phyloP scores from a whole-genome alignment of 768 basidiomycete species.

The Kwoniella europaea region DNA sequence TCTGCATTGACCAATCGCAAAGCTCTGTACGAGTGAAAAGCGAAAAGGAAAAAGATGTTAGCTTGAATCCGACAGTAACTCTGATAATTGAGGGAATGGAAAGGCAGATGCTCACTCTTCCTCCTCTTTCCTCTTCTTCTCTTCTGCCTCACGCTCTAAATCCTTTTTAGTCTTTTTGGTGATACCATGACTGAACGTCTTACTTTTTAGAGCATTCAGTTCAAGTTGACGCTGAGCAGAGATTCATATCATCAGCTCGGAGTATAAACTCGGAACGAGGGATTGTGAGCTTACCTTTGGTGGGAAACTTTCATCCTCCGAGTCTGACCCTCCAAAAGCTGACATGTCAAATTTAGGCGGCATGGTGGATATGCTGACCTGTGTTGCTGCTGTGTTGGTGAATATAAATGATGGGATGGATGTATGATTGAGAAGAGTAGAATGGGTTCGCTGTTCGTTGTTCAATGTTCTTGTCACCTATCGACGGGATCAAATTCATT shows the following conservation, averaged over 20 bases:
- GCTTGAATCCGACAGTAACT: neutral
- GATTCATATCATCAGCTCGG: neutral
- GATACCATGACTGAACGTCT: conserved; percentile 80
- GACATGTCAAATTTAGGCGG: conserved; percentile 55
- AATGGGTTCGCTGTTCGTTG: too few relatives aligned
- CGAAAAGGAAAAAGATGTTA: neutral
- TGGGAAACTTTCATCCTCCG: conserved; percentile 48
- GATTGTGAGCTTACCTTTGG: conserved; percentile 38
- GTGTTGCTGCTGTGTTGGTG: neutral
- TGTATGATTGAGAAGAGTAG: too few relatives aligned
- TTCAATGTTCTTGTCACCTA: neutral
- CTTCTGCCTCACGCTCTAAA: conserved; percentile 89
- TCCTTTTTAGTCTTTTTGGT: conserved; percentile 87
- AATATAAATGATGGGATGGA: too few relatives aligned
- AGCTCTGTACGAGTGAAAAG: conserved; percentile 28
- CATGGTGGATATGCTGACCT: conserved; percentile 30
- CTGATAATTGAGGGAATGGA: neutral
- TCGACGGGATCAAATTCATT: neutral
- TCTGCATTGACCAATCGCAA: conserved; percentile 56
- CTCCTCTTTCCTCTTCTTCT: conserved; percentile 72
- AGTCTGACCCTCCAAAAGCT: conserved; percentile 54
- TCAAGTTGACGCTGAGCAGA: conserved; percentile 70
- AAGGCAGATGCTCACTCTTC: conserved; percentile 40
- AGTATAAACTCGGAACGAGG: neutral
- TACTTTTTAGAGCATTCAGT: conserved; percentile 81